Evolutionary conservation across 1,139 yeast genomes (phyloP), one percentile per base, ranked within the genome.

Genomic region (Kurtzmaniella quercitrusa): DNA sequence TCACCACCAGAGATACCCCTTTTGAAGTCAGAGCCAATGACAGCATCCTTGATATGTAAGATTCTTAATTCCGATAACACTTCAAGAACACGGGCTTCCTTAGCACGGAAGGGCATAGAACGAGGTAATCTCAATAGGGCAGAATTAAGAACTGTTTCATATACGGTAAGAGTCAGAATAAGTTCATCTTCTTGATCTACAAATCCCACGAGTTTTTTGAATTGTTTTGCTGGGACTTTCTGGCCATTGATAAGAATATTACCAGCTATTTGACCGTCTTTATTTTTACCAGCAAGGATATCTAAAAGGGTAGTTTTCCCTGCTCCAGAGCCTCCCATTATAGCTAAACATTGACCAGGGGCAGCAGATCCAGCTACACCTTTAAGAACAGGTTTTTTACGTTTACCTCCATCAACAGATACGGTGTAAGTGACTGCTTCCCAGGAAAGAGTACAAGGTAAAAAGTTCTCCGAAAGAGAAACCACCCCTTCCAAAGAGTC

Each of bases 241-340:
- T 75, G 75, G 2, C 98, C 98, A 59, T 93, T 93, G 25, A 90
- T 80, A 51, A 74, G 79, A 19, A 91, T 78, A 3, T 70, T 63
- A 14, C 97, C 97, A 1, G 70, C 50, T 8, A 80, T 75, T 1
- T 53, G 52, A 2, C 98, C 98, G 34, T 82, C 76, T 59, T 93
- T 93, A 55, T 82, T 79, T 58, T 93, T 93, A 41, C 84, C 85
- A 1, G 98, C 98, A 47, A 93, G 68, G 45, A 93, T 89, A 59
- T 93, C 98, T 46, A 93, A 68, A 39, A 93, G 65, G 0, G 98
- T 93, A 0, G 98, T 91, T 59, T 93, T 93, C 46, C 98, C 98
- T 10, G 98, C 98, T 42, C 98, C 98, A 0, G 97, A 90, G 2
- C 97, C 97, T 38, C 98, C 98, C 95, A 93, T 88, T 34, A 93